phyloP scores from a whole-genome alignment of 768 basidiomycete species.

The Lepiota brunneoincarnata region DNA sequence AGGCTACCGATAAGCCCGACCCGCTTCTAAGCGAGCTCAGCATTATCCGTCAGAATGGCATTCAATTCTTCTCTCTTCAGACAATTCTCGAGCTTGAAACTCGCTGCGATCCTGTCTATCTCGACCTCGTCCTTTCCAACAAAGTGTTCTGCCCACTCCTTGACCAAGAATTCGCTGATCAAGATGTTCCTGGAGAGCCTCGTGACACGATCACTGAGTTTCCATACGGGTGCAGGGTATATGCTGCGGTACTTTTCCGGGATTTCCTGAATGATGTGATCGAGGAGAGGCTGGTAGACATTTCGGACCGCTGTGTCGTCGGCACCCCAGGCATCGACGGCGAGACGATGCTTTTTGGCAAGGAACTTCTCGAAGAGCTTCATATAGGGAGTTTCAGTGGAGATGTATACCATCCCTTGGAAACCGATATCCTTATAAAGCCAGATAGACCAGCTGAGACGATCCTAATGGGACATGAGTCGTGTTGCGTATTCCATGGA shows the following conservation, averaged over 20 bases:
- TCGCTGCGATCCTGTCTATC: constrained; percentile 71
- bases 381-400: constrained; percentile 70
- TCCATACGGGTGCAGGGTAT: constrained; percentile 68
- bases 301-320: constrained; percentile 54
- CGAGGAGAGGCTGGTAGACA: constrained; percentile 63
- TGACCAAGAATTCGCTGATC: constrained; percentile 66
- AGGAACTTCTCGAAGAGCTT: constrained; percentile 66
- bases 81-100: constrained; percentile 73
- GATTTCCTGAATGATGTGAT: constrained; percentile 59
- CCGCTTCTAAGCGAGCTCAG: constrained; percentile 14
- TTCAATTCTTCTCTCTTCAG: constrained; percentile 67
- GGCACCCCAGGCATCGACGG: constrained; percentile 77
- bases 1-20: not conserved
- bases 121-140: constrained; percentile 53
- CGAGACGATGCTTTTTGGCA: constrained; percentile 74
- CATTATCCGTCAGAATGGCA: constrained; percentile 44
- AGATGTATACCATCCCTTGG: constrained; percentile 80
- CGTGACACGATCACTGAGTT: constrained; percentile 48
- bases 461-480: constrained; percentile 38
- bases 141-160: constrained; percentile 75
- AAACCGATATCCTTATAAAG: constrained; percentile 85
- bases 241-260: constrained; percentile 48
- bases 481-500: not conserved
- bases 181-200: constrained; percentile 66
- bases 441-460: constrained; percentile 83